A percentile compares a stretch with the other conserved stretches of the same genome.
Conservation (phyloP, 331 rosid genomes). For the Quercus phellos region DNA sequence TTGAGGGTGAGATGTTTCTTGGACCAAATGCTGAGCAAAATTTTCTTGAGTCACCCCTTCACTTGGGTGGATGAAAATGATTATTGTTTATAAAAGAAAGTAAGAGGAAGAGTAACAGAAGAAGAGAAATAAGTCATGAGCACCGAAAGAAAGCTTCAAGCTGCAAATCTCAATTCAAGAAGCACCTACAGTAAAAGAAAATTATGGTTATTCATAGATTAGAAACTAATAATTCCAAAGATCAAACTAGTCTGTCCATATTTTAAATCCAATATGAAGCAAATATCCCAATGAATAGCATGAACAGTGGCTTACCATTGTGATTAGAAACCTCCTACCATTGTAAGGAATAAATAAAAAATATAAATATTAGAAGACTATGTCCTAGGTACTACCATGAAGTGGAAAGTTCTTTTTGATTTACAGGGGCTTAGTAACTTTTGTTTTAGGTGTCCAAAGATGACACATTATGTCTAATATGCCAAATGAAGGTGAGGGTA, state of each 20-base stretch:
- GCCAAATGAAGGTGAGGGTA: not conserved
- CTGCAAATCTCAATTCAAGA: not conserved
- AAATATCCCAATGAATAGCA: too few relatives aligned
- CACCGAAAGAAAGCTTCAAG: not conserved
- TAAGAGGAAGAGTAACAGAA: not conserved
- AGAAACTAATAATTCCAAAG: not conserved
- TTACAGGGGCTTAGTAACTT: too few relatives aligned
- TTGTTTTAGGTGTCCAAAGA: not conserved
- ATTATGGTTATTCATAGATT: too few relatives aligned
- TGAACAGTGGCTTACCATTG: too few relatives aligned
- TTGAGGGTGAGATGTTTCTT: not conserved
- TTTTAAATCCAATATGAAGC: too few relatives aligned
- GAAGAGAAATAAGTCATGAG: not conserved
- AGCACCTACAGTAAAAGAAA: too few relatives aligned
- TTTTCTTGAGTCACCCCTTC: not conserved
- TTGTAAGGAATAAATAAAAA: too few relatives aligned
- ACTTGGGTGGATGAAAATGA: not conserved
- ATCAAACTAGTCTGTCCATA: not conserved
- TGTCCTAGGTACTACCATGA: too few relatives aligned
- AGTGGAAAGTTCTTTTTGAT: too few relatives aligned
- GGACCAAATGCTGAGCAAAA: not conserved
- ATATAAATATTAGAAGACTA: too few relatives aligned
- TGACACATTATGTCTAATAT: not conserved
- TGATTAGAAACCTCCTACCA: too few relatives aligned
- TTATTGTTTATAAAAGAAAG: not conserved